These are phyloP conservation scores for Crithidia fasciculata DNA, from an alignment of 208 protist genomes.

Conservation along the genomic window DNA sequence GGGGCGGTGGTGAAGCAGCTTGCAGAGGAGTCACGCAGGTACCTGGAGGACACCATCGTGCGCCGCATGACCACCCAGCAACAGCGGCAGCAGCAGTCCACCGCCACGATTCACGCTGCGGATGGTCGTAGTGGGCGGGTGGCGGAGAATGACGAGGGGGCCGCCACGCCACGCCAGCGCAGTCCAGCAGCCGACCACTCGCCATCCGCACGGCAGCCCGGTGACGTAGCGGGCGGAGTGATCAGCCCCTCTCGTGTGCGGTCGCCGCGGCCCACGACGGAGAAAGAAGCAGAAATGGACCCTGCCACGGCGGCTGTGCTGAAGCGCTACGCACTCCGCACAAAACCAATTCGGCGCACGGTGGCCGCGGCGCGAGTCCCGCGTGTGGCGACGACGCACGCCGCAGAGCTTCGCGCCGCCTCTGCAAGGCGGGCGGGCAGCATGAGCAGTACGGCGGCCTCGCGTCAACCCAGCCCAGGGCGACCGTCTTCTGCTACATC, in stretches of 20 bases:
- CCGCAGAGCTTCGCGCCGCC: constrained; percentile 11
- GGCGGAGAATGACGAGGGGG: neutral
- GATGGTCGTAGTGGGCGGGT: no score
- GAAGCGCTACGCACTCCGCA: constrained; percentile 36
- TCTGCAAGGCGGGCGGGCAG: constrained; percentile 5
- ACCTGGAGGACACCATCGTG: constrained; percentile 75
- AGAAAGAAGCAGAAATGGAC: constrained; percentile 2
- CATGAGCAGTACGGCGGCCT: neutral
- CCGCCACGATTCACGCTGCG: no score
- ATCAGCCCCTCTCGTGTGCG: neutral
- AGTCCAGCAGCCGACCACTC: neutral
- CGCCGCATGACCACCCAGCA: constrained; percentile 60
- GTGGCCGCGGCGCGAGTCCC: neutral
- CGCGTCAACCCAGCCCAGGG: constrained; percentile 5
- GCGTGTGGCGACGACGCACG: constrained; percentile 18
- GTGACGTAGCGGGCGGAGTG: neutral
- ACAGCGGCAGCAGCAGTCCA: constrained; percentile 6
- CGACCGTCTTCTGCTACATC: neutral
- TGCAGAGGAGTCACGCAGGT: constrained; percentile 69
- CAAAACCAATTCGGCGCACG: neutral
- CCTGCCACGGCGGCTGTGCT: constrained; percentile 27
- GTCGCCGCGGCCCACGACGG: neutral
- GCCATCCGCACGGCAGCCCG: neutral
- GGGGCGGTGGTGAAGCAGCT: constrained; percentile 60
- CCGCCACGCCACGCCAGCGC: neutral